Percentiles rank a stretch among this genome's conserved stretches.
phyloP scores from a whole-genome alignment of 495 filamentous ascomycete genomes.

The Trichocladium antarcticum region DNA sequence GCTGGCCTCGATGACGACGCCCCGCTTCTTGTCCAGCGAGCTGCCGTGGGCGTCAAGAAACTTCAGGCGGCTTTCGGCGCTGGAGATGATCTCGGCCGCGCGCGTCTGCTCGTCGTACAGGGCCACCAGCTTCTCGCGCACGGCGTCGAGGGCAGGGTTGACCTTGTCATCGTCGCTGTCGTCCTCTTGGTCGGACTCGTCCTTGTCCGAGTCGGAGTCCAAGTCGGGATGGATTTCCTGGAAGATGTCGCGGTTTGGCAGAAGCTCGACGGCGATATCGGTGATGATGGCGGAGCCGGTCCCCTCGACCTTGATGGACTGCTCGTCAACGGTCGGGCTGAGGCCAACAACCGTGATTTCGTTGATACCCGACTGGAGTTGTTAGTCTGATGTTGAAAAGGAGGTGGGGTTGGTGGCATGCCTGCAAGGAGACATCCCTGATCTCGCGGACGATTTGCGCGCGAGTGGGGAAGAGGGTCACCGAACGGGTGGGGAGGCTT shows the following conservation, averaged over 20 bases:
- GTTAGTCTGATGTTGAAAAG: background rate
- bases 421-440: conserved; percentile 46
- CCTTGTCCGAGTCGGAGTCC: conserved; percentile 29
- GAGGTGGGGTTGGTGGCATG: conserved; percentile 15
- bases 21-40: conserved; percentile 24
- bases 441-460: conserved; percentile 56
- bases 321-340: conserved; percentile 50
- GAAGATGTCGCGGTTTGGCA: conserved; percentile 49
- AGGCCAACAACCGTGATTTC: conserved; percentile 56
- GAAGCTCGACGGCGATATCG: conserved; percentile 51
- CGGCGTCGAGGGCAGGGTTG: conserved; percentile 19
- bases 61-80: conserved; percentile 30
- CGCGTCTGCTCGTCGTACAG: conserved; percentile 20
- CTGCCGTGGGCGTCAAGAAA: conserved; percentile 38
- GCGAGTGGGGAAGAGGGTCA: conserved; percentile 50
- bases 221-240: conserved; percentile 46
- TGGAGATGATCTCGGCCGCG: conserved; percentile 26
- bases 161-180: conserved; percentile 14
- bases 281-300: conserved; percentile 52
- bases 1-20: conserved; percentile 22
- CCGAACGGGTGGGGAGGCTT: conserved; percentile 47
- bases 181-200: conserved; percentile 26
- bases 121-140: conserved; percentile 19
- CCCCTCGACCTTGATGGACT: conserved; percentile 62
- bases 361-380: conserved; percentile 45